These are phyloP conservation scores for Geotrichum bryndzae DNA, from an alignment of 1,139 yeast species.

Conservation along the genomic window DNA sequence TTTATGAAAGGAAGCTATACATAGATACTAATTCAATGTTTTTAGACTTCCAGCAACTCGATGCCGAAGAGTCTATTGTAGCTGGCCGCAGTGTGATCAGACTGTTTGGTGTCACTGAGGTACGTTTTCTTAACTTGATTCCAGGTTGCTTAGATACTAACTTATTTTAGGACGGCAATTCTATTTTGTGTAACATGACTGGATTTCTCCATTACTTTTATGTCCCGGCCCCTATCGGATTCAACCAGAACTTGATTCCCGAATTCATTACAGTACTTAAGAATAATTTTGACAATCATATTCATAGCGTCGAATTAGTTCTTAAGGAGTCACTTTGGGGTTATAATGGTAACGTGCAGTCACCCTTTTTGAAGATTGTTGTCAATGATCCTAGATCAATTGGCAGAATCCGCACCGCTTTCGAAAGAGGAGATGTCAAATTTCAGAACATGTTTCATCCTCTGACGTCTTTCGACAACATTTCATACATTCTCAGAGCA, in stretches of 20 bases:
- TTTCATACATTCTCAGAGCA: slow-evolving; percentile 74
- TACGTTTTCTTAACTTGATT: slow-evolving; percentile 9
- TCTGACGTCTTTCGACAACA: slow-evolving; percentile 80
- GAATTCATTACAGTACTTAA: slow-evolving; percentile 45
- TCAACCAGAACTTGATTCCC: slow-evolving; percentile 48
- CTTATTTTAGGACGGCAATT: slow-evolving; percentile 54
- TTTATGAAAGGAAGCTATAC: not conserved
- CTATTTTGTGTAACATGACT: slow-evolving; percentile 82
- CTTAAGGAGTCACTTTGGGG: slow-evolving; percentile 93
- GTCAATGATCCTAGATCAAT: slow-evolving; percentile 62
- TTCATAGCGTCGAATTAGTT: slow-evolving; percentile 53
- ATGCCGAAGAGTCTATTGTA: slow-evolving; percentile 70
- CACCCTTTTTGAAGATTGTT: slow-evolving; percentile 72
- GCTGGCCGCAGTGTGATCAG: slow-evolving; percentile 56
- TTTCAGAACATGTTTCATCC: slow-evolving; percentile 51
- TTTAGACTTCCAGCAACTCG: slow-evolving; percentile 76
- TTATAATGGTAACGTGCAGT: slow-evolving; percentile 66
- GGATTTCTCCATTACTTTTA: slow-evolving; percentile 89
- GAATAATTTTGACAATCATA: slow-evolving; percentile 24
- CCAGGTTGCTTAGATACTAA: not conserved
- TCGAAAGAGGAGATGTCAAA: slow-evolving; percentile 77
- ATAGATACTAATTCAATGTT: not conserved
- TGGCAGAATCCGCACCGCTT: slow-evolving; percentile 62
- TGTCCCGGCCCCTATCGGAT: slow-evolving; percentile 84
- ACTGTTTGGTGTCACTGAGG: slow-evolving; percentile 81